Evolutionary conservation across 345 rosid genomes (phyloP).

Genomic region (Theobroma cacao): DNA sequence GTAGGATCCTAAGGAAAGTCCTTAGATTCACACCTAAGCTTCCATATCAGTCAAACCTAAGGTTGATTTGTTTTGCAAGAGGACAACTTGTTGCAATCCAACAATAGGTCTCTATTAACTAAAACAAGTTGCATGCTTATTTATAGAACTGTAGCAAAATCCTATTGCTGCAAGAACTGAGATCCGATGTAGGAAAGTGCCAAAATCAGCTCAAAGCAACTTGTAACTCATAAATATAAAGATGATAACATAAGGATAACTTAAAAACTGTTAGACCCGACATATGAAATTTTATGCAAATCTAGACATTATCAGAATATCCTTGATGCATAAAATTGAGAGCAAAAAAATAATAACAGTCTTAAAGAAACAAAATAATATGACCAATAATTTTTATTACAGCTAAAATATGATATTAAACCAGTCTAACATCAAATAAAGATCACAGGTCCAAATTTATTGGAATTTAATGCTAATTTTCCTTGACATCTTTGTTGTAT

Average conservation of each 20-base stretch:
- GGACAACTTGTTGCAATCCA: not conserved
- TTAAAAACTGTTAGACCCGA: not conserved
- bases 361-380: not conserved
- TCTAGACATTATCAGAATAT: not conserved
- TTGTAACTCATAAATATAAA: not conserved
- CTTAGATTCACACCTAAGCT: not conserved
- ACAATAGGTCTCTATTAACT: not conserved
- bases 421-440: too few species aligned
- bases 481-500: too few species aligned
- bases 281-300: not conserved
- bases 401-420: too few species aligned
- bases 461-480: too few species aligned
- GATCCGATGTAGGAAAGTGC: not conserved
- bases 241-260: not conserved
- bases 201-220: not conserved
- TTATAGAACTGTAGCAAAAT: not conserved
- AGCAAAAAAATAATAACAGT: not conserved
- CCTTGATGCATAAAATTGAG: not conserved
- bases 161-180: not conserved
- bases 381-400: too few species aligned
- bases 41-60: not conserved
- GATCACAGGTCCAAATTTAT: too few species aligned
- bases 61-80: not conserved
- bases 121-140: not conserved
- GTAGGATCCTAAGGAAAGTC: not conserved